Evolutionary conservation across 441 rosid species (phyloP), one percentile per base, ranked within the genome.

Genomic region (Adansonia rubrostipa): DNA sequence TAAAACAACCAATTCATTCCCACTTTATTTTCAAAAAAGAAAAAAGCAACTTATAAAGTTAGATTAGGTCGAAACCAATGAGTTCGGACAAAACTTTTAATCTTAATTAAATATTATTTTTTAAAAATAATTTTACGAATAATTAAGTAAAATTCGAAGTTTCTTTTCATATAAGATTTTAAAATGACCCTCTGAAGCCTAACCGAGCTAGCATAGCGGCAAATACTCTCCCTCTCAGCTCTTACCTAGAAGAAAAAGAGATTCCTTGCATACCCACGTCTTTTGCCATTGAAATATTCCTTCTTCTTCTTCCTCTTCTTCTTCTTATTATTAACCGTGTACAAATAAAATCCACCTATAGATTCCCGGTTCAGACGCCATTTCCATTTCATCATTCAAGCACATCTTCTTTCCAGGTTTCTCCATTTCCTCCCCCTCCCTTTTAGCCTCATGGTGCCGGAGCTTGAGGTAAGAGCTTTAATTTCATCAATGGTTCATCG

Each of bases 241-340:
- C 44, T 40, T 5, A 40, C 60, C 60, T 2, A 62, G 14, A 62
- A 13, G 33, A 14, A 24, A 82, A 84, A n/a, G 84, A 86, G 92
- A 92, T 92, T 90, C 97, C 80, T 89, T 88, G 6, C 92, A 87
- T 89, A 87, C 67, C 48, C 90, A 85, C 89, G 71, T 77, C 80
- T 80, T 87, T 83, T 79, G 76, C 87, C 88, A 88, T 81, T 81
- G 82, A 79, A 83, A 89, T 88, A 90, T 92, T 90, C 92, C 85
- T 85, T 1, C 36, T 28, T 28, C 36, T 28, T 28, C 36, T 28
- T 28, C 36, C 36, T 28, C 36, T 28, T 28, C 36, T 28, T 28
- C 36, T 28, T 28, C 1, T 28, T 28, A 28, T 28, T 53, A 9
- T 53, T 75, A 68, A n/a, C 15, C 71, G 11, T 73, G 48, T 76